Percentiles rank a stretch among this genome's conserved stretches.
These are phyloP conservation scores for Saprolegnia parasitica DNA, from an alignment of 352 stramenopile species.

Conservation along the genomic window DNA sequence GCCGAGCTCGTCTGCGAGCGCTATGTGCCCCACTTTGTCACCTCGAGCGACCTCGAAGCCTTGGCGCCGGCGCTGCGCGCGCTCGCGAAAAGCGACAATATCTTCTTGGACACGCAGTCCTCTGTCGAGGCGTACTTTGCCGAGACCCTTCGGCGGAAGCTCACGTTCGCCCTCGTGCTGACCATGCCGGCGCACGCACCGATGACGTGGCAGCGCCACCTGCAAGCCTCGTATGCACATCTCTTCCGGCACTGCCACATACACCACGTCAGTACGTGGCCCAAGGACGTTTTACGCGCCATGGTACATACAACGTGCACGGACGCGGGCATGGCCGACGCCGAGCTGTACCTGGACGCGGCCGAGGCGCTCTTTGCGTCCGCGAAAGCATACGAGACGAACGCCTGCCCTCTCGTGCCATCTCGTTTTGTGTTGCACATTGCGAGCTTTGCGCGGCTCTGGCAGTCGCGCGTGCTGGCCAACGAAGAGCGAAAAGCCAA, in stretches of 20 bases:
- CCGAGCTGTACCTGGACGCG: slow-evolving; percentile 30
- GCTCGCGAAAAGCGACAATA: slow-evolving; percentile 31
- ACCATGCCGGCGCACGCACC: slow-evolving; percentile 26
- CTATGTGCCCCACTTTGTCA: slow-evolving; percentile 41
- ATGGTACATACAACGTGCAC: slow-evolving; percentile 47
- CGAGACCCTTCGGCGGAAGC: slow-evolving; percentile 34
- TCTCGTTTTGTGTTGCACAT: slow-evolving; percentile 18
- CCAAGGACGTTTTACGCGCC: slow-evolving; percentile 37
- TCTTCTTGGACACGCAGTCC: slow-evolving; percentile 23
- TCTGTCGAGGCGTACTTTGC: slow-evolving; percentile 51
- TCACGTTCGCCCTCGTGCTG: slow-evolving; percentile 57
- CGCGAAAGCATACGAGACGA: slow-evolving; percentile 14
- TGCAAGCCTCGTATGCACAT: not conserved
- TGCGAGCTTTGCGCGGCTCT: not conserved
- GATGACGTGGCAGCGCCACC: not conserved
- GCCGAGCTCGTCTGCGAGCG: slow-evolving; percentile 47
- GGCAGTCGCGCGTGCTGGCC: not conserved
- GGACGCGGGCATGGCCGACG: slow-evolving; percentile 29
- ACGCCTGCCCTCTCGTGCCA: slow-evolving; percentile 33
- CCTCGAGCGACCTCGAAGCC: slow-evolving; percentile 52
- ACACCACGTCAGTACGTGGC: slow-evolving; percentile 43
- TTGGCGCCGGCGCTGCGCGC: slow-evolving; percentile 40
- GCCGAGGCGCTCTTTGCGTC: not conserved
- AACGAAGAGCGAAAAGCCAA: slow-evolving; percentile 34
- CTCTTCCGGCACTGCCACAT: slow-evolving; percentile 47